Conservation (phyloP, 148 eudicot genomes). For the Camellia granthamiana region DNA sequence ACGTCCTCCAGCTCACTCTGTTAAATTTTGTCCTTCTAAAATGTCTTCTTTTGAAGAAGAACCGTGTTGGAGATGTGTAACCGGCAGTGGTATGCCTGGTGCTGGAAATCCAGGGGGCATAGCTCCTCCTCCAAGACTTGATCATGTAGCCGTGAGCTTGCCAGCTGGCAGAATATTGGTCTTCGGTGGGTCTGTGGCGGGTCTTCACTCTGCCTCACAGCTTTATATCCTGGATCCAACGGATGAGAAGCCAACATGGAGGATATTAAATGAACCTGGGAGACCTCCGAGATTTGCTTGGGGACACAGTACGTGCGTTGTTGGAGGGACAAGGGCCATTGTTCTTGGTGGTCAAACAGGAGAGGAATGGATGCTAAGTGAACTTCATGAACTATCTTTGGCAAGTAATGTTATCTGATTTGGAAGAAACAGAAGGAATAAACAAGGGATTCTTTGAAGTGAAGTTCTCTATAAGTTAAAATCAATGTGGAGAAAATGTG, state of each 20-base stretch:
- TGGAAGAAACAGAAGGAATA: no score
- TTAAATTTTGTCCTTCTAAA: no score
- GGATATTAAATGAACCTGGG: slow-evolving; percentile 85
- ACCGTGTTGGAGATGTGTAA: slow-evolving; percentile 91
- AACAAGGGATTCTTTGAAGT: no score
- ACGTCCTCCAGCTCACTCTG: no score
- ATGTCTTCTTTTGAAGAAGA: slow-evolving; percentile 44
- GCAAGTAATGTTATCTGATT: no score
- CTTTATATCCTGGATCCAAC: slow-evolving; percentile 86
- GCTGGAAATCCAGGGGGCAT: slow-evolving; percentile 93
- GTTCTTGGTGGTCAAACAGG: no score
- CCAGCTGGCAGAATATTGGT: slow-evolving; percentile 91
- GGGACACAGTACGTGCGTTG: no score
- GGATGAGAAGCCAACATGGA: slow-evolving; percentile 95
- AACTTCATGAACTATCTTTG: no score
- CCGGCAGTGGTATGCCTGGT: slow-evolving; percentile 91
- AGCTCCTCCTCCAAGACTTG: slow-evolving; percentile 94
- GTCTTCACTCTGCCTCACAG: slow-evolving; percentile 98
- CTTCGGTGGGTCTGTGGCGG: slow-evolving; percentile 95
- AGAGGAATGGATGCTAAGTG: not conserved
- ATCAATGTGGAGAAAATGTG: no score
- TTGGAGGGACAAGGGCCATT: no score
- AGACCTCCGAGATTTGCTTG: slow-evolving; percentile 79
- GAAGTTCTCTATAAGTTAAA: no score
- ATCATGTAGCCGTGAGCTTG: slow-evolving; percentile 93